Evolutionary conservation across 2,329 filamentous ascomycete genomes (phyloP), one percentile per base, ranked within the genome.

Genomic region (Exophiala sp.): DNA sequence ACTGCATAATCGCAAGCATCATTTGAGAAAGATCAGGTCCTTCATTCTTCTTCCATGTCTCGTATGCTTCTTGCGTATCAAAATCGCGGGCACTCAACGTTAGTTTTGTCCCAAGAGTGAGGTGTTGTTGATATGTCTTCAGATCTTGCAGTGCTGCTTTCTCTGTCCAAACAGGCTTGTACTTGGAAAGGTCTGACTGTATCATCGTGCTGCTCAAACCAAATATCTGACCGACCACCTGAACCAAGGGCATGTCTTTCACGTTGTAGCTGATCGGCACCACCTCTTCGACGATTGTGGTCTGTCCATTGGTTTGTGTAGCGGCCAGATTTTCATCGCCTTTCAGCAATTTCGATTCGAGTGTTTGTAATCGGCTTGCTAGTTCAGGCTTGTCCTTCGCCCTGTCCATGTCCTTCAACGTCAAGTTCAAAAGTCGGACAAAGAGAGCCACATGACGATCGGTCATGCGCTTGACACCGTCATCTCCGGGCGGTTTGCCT

Each of bases 401-500:
- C 79, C 90, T 91, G 62, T 92, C 90, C 62, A 94, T 84, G 62
- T 91, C 87, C 64, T 86, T 87, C 61, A 97, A 75, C 16, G 91
- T 89, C 60, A 84, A 83, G 63, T 84, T 86, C 64, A 96, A 83
- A 46, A 99, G 79, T 45, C 94, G 85, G 60, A 99, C 87, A 68
- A 99, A 99, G 56, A 99, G 81, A 46, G 94, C 94, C 52, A 97
- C 86, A 71, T 99, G 94, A 50, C 92, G 84, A 71, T 99, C 94
- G 14, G 95, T 91, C 72, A 97, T 84, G 54, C 88, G 77, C 73
- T 94, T 96, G 88, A 90, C 96, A 49, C 83, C 82, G 68, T 95
- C 90, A 69, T 97, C 92, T 43, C 88, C 87, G 0, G 84, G 79
- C 1, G 82, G 72, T 70, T 88, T 88, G 49, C 87, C 82, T 69